Evolutionary conservation across 768 basidiomycete species (phyloP).

Genomic region (Boletellus sp.): DNA sequence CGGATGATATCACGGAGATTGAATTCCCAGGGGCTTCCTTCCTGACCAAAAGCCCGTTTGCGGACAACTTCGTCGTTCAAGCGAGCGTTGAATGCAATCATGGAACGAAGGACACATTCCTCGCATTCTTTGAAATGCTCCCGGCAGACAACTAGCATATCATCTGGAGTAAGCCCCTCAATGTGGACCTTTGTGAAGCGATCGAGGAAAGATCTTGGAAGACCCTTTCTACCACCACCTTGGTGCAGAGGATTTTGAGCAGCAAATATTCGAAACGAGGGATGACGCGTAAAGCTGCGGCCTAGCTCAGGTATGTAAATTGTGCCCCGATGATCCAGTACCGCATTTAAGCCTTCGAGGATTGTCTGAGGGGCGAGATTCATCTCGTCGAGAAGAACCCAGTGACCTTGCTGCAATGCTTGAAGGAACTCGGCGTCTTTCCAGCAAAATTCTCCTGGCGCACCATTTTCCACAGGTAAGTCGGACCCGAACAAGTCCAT

Average conservation of each 20-base stretch:
- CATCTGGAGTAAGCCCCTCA: constrained; percentile 73
- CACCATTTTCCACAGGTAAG: constrained; percentile 88
- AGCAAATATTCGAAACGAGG: constrained; percentile 94
- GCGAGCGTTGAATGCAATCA: constrained; percentile 79
- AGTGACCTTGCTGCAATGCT: constrained; percentile 91
- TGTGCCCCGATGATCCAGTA: constrained; percentile 91
- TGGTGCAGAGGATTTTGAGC: constrained; percentile 96
- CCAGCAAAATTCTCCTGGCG: constrained; percentile 93
- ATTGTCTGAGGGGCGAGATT: constrained; percentile 96
- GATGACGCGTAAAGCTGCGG: constrained; percentile 82
- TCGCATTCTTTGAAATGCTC: constrained; percentile 66
- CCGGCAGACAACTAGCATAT: constrained; percentile 75
- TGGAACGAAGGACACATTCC: constrained; percentile 50
- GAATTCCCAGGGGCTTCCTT: constrained; percentile 96
- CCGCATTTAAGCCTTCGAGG: constrained; percentile 93
- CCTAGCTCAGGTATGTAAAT: constrained; percentile 95
- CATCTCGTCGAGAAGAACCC: constrained; percentile 99
- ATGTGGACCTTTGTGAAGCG: constrained; percentile 98
- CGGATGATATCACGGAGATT: constrained; percentile 92
- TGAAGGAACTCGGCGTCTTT: constrained; percentile 93
- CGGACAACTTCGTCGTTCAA: constrained; percentile 66
- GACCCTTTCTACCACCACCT: constrained; percentile 94
- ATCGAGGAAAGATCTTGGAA: constrained; percentile 96
- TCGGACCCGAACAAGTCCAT: constrained; percentile 96
- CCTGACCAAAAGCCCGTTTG: constrained; percentile 63